These are phyloP conservation scores for Fragaria nilgerrensis DNA, from an alignment of 306 rosid genomes.

Conservation along the genomic window DNA sequence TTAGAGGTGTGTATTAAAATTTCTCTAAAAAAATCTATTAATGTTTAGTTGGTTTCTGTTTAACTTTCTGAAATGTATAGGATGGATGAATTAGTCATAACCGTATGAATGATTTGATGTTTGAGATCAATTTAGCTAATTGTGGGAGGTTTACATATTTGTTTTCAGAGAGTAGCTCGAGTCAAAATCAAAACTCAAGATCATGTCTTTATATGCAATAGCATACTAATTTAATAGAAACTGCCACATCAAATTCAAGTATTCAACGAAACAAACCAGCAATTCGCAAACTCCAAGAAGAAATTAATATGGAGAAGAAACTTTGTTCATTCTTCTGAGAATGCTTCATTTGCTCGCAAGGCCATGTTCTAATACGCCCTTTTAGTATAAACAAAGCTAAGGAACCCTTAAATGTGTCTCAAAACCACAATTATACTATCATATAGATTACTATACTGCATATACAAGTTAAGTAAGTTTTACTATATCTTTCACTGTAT, in stretches of 20 bases:
- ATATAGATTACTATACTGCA: background rate
- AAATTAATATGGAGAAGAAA: slow-evolving; percentile 3
- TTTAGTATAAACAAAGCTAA: slow-evolving; percentile 27
- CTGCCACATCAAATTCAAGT: slow-evolving; percentile 7
- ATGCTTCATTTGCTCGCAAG: slow-evolving; percentile 35
- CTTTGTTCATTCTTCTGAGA: slow-evolving; percentile 27
- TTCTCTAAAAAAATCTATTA: background rate
- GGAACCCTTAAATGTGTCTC: slow-evolving; percentile 14
- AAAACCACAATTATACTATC: background rate
- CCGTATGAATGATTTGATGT: background rate
- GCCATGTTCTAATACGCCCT: slow-evolving; percentile 38
- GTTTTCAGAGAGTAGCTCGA: background rate
- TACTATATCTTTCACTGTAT: background rate
- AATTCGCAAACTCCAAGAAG: slow-evolving; percentile 5
- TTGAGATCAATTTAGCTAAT: background rate
- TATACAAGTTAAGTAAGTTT: background rate
- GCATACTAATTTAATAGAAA: background rate
- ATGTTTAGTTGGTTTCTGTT: background rate
- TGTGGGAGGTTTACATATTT: background rate
- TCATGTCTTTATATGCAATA: background rate
- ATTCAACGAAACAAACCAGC: slow-evolving; percentile 4
- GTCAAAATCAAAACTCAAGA: background rate
- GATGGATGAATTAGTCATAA: background rate
- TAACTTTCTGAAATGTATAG: background rate
- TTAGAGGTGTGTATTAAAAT: too few species aligned